Evolutionary conservation across 805 yeast genomes (phyloP), one percentile per base, ranked within the genome.

Genomic region (Saccharomycopsis sp.): DNA sequence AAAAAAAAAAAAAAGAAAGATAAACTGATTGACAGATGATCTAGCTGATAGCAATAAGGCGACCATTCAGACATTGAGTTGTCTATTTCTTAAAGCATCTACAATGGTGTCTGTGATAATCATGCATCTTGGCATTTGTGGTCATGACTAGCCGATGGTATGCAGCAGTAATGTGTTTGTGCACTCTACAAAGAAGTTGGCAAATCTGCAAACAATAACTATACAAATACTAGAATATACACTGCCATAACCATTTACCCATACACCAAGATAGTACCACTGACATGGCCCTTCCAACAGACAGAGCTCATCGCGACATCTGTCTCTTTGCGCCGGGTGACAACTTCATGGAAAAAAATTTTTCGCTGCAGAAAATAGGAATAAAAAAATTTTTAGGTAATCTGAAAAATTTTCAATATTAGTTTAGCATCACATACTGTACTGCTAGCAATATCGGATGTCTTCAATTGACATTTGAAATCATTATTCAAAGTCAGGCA

Each of bases 391-490:
- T 44, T n/a, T 44, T 19, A 17, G 19, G 22, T 17, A 44, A 44
- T n/a, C 49, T 44, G 49, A 44, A 44, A 44, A 44, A 44, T 44
- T 44, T 44, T 44, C 49, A 44, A 44, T 44, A 44, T 44, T 7
- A 12, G 38, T 29, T 29, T 29, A 29, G 38, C 12, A 29, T 29
- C 38, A 29, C 38, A 29, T 29, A 29, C 12, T 29, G 38, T 7
- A 29, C 5, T 29, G 38, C 12, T 29, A 12, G n/a, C n/a, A 29
- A 29, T 12, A 29, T 29, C 38, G 38, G 38, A 29, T 29, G 12
- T 29, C 5, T 29, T 29, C 38, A 29, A 29, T 29, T 29, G 38
- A 12, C 38, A 29, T n/a, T n/a, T n/a, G n/a, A n/a, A n/a, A n/a
- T n/a, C n/a, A n/a, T 29, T 29, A 29, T 12, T 29, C 38, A 29